Evolutionary conservation across 208 protist species (phyloP).

Genomic region (Trypanosoma caninum): DNA sequence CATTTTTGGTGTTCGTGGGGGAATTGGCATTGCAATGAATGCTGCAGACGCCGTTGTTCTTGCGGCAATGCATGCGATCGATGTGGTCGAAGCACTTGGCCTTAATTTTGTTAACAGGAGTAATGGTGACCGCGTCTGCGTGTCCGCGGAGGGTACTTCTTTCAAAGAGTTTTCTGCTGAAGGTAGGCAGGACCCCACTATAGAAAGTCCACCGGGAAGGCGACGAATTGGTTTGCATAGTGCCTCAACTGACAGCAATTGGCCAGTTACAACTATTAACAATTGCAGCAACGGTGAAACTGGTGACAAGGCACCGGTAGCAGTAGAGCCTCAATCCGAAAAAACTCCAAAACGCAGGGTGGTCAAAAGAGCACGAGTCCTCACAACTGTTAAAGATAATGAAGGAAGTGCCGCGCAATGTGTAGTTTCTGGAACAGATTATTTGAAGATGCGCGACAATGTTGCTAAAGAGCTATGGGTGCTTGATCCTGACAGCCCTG

Average conservation of each 20-base stretch:
- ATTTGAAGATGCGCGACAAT: slow-evolving; percentile 23
- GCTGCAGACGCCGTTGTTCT: slow-evolving; percentile 50
- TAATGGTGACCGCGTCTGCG: slow-evolving; percentile 11
- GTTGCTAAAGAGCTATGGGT: slow-evolving; percentile 50
- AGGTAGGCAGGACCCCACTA: slow-evolving; percentile 9
- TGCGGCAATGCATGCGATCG: slow-evolving; percentile 83
- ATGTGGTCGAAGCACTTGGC: slow-evolving; percentile 62
- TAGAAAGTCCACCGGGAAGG: slow-evolving; percentile 39
- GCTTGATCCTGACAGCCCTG: slow-evolving; percentile 54
- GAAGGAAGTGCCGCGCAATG: neutral
- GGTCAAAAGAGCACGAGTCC: slow-evolving; percentile 14
- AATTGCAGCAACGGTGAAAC: neutral
- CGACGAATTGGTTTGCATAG: slow-evolving; percentile 18
- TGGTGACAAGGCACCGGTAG: neutral
- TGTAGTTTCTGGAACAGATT: neutral
- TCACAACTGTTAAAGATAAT: neutral
- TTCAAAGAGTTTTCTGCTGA: slow-evolving; percentile 5
- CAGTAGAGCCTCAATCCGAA: neutral
- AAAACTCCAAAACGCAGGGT: slow-evolving; percentile 18
- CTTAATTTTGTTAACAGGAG: slow-evolving; percentile 14
- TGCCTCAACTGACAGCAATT: neutral
- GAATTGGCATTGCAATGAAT: slow-evolving; percentile 64
- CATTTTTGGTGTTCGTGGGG: slow-evolving; percentile 74
- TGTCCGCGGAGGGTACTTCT: neutral
- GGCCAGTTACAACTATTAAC: neutral